Conservation (phyloP, 441 rosid genomes). For the Gossypium schwendimanii region DNA sequence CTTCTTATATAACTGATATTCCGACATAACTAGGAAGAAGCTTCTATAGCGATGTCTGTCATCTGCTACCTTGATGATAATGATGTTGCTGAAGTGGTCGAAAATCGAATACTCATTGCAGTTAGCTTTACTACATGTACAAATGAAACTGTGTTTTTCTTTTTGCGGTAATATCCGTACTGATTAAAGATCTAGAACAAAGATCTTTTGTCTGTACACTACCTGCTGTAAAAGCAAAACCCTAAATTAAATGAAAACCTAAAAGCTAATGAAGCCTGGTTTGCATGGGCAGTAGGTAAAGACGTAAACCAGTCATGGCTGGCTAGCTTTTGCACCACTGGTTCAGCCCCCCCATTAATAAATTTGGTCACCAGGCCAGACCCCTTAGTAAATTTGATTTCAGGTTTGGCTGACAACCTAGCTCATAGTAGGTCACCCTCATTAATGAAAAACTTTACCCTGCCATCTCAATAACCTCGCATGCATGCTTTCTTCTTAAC, state of each 20-base stretch:
- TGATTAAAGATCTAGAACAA: not conserved
- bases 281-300: not conserved
- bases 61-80: not conserved
- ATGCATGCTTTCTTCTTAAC: too few relatives aligned
- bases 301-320: not conserved
- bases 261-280: not conserved
- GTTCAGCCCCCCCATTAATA: conserved; percentile 2
- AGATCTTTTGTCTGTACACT: not conserved
- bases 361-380: not conserved
- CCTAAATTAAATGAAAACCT: not conserved
- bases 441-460: not conserved
- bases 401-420: not conserved
- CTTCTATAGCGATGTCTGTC: not conserved
- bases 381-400: not conserved
- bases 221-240: not conserved
- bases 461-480: not conserved
- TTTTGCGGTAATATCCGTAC: not conserved
- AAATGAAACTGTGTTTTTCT: not conserved
- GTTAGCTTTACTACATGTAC: not conserved
- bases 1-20: not conserved
- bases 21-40: not conserved
- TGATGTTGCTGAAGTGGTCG: not conserved
- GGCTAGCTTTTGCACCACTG: not conserved
- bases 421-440: conserved; percentile 7
- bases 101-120: not conserved